Percentiles rank a stretch among this genome's conserved stretches.
Evolutionary conservation across 148 eudicot genomes (phyloP).

Genomic region (Selenicereus undatus): DNA sequence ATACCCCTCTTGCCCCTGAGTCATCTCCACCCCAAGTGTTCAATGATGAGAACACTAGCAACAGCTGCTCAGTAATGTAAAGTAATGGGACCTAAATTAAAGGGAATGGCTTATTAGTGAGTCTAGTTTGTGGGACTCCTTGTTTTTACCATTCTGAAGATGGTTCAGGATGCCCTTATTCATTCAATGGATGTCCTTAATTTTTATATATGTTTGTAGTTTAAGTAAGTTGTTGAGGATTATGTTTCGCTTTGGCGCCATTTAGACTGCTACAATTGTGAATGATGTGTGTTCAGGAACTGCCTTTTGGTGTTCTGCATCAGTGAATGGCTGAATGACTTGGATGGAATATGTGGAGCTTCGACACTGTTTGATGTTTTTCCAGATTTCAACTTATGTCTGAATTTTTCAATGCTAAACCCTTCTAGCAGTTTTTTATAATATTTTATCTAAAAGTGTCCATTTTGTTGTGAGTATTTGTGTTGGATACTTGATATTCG

Average conservation of each 20-base stretch:
- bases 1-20: conserved; percentile 16
- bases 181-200: background rate
- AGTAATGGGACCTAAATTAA: background rate
- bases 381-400: background rate
- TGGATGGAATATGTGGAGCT: background rate
- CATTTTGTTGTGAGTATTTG: too few species aligned
- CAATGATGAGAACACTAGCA: conserved; percentile 49
- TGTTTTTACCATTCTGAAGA: background rate
- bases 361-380: background rate
- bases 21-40: conserved; percentile 40
- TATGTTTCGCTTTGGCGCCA: background rate
- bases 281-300: background rate
- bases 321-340: background rate
- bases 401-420: background rate
- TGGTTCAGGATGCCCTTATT: background rate
- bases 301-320: background rate
- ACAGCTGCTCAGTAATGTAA: conserved; percentile 65
- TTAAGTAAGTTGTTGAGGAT: conserved; percentile 1
- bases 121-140: conserved; percentile 1
- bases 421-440: too few species aligned
- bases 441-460: too few species aligned
- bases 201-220: background rate
- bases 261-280: background rate
- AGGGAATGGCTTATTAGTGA: background rate
- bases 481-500: background rate